Evolutionary conservation across 2,329 filamentous ascomycete genomes (phyloP).

Genomic region (Aspergillus fijiensis): DNA sequence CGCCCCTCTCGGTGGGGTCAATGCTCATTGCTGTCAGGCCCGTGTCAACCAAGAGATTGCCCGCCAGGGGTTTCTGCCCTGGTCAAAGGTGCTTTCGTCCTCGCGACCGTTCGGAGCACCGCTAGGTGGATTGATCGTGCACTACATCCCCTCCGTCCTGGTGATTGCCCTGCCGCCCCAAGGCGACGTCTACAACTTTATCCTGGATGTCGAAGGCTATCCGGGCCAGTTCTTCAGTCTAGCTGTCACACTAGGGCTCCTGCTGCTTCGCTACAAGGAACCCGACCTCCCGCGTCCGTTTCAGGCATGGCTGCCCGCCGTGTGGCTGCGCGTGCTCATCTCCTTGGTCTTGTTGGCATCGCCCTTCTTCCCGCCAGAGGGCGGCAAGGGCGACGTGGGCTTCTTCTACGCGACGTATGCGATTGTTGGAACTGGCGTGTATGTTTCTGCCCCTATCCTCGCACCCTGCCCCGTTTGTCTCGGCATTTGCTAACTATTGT

Average conservation of each 20-base stretch:
- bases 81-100: conserved; percentile 59
- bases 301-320: conserved; percentile 62
- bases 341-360: conserved; percentile 58
- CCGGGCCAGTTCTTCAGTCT: conserved; percentile 62
- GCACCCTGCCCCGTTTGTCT: conserved; percentile 18
- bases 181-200: conserved; percentile 68
- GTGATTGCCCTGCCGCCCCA: conserved; percentile 67
- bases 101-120: conserved; percentile 67
- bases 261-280: conserved; percentile 60
- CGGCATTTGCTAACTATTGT: conserved; percentile 14
- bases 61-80: conserved; percentile 68
- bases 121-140: conserved; percentile 65
- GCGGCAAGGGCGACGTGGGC: conserved; percentile 46
- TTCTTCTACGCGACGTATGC: conserved; percentile 57
- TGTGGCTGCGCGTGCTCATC: conserved; percentile 56
- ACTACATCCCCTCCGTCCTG: conserved; percentile 66
- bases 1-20: neutral
- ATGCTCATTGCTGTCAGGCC: conserved; percentile 47
- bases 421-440: conserved; percentile 49
- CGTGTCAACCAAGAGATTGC: conserved; percentile 72
- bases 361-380: conserved; percentile 61
- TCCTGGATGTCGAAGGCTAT: conserved; percentile 70
- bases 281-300: conserved; percentile 64
- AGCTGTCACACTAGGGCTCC: conserved; percentile 57
- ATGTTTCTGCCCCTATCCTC: conserved; percentile 26